phyloP scores from a whole-genome alignment of 208 protist species.

The Acanthamoeba sp. region DNA sequence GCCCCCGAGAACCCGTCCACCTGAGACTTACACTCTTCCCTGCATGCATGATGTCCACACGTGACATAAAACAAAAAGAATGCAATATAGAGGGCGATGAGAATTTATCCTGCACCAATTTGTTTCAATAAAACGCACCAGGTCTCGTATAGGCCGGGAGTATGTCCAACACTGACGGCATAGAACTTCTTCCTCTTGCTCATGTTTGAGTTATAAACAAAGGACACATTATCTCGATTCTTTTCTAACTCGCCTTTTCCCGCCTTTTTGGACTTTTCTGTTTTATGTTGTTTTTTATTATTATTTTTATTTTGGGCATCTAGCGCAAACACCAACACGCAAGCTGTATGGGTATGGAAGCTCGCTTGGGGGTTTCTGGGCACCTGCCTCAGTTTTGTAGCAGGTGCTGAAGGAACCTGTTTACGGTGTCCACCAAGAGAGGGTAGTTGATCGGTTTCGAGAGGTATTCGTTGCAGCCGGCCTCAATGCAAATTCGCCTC shows the following conservation, averaged over 20 bases:
- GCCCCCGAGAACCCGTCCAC: slow-evolving; percentile 21
- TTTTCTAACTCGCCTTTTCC: too few species aligned
- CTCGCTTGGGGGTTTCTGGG: too few species aligned
- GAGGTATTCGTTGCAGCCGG: slow-evolving; percentile 72
- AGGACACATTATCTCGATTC: too few species aligned
- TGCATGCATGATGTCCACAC: too few species aligned
- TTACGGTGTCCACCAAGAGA: slow-evolving; percentile 52
- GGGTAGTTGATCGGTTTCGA: slow-evolving; percentile 68
- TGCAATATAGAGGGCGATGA: too few species aligned
- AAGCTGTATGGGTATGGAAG: too few species aligned
- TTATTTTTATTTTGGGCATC: too few species aligned
- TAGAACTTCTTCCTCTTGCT: slow-evolving; percentile 60
- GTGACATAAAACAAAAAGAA: too few species aligned
- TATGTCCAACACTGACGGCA: slow-evolving; percentile 17
- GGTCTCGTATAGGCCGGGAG: background rate
- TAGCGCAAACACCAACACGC: background rate
- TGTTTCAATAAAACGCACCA: slow-evolving; percentile 47
- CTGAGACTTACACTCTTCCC: slow-evolving; percentile 23
- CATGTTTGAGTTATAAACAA: background rate
- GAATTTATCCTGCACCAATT: too few species aligned
- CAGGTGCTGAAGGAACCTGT: slow-evolving; percentile 58
- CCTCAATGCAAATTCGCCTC: slow-evolving; percentile 59
- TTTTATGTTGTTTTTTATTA: background rate
- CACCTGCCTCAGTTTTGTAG: background rate
- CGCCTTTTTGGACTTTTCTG: background rate